Conservation (phyloP, 305 asterid genomes). For the Ajuga reptans region DNA sequence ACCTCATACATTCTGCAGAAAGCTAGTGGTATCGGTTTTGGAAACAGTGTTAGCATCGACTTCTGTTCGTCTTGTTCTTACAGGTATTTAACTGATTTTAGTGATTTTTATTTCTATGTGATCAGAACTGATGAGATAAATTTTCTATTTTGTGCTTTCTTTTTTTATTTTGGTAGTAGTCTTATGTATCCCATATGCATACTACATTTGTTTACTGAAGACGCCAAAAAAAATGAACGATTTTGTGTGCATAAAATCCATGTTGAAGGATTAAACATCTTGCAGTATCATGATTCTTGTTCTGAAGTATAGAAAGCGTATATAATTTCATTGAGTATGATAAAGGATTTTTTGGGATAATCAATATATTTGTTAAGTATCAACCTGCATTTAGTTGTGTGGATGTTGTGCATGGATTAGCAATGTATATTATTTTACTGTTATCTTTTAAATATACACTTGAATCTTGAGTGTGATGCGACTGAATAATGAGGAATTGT, state of each 20-base stretch:
- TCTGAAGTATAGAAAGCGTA: not conserved
- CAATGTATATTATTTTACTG: too few relatives aligned
- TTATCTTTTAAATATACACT: not conserved
- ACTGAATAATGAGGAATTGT: not conserved
- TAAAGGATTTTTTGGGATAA: not conserved
- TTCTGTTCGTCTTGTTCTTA: constrained; percentile 91
- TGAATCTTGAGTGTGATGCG: not conserved
- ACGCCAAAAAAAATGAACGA: not conserved
- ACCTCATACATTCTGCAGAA: constrained; percentile 38
- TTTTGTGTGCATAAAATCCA: not conserved
- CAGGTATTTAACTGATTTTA: constrained; percentile 34
- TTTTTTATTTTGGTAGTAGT: not conserved
- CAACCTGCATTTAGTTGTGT: not conserved
- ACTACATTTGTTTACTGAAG: constrained; percentile 7
- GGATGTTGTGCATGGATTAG: not conserved
- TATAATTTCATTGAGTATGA: not conserved
- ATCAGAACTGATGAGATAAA: not conserved
- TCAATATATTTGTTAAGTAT: not conserved
- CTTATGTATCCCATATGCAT: not conserved
- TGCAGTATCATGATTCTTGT: constrained; percentile 18
- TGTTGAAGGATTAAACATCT: not conserved
- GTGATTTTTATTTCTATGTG: not conserved
- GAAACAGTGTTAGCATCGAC: constrained; percentile 72
- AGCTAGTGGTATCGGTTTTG: constrained; percentile 53
- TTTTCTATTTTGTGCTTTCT: not conserved